Evolutionary conservation across 2,329 filamentous ascomycete genomes (phyloP), one percentile per base, ranked within the genome.

Genomic region (Colletotrichum magnum): DNA sequence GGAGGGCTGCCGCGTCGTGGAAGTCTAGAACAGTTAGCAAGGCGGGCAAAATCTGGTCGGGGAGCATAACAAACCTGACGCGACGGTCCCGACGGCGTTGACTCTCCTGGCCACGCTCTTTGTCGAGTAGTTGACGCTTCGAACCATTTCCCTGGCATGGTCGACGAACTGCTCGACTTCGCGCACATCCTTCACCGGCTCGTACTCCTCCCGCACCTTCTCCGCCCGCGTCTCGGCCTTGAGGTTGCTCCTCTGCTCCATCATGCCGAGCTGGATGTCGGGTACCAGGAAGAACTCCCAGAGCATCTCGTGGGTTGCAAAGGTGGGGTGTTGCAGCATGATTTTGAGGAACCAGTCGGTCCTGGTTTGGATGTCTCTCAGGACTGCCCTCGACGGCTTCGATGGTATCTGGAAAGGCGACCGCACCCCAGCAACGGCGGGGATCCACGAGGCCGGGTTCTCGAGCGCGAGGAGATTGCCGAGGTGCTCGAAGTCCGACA

Each of bases 241-340:
- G 71, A 94, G 89, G 64, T 90, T 90, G 72, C 93, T 97, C 58
- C 96, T 90, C 78, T 97, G 92, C 61, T 93, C 92, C 87, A 98
- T 95, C 89, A 95, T 94, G 21, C 94, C 90, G 0, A 93, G 88
- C 77, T 97, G 94, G 58, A 99, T 89, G 74, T 99, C 96, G 1
- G 96, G 96, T 13, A 99, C 95, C 0, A 99, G 87, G 80, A 99
- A 97, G 82, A 99, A 99, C 75, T 99, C 96, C 97, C 96, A 99
- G 2, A 99, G 87, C 88, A 98, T 94, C 82, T 99, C 96, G 77
- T 99, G 97, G 0, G 94, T 97, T 0, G 94, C 89, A 77, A 99
- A 98, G 0, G 96, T 98, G 4, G 95, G 93, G 76, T 99, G 96
- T 9, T 89, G 87, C 28, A 99, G 86, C 72, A 99, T 87, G 18